Conservation (phyloP, 768 basidiomycete species). For the Trametes punicea region DNA sequence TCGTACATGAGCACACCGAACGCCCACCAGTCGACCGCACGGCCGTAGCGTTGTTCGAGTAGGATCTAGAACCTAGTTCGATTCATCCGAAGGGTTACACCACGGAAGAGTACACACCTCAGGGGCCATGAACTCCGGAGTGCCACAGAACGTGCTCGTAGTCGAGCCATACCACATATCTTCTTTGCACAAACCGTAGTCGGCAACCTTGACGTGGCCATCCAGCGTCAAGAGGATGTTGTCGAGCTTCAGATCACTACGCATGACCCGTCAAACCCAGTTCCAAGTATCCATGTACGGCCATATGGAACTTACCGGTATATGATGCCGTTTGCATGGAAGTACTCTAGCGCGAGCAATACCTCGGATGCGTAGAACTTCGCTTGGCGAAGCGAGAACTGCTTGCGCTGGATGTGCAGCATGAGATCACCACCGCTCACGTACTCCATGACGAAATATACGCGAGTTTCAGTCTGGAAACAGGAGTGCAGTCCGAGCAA, state of each 20-base stretch:
- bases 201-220: slow-evolving; percentile 97
- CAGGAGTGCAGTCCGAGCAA: slow-evolving; percentile 94
- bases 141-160: slow-evolving; percentile 98
- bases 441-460: slow-evolving; percentile 99
- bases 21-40: slow-evolving; percentile 99
- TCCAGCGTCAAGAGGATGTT: slow-evolving; percentile 96
- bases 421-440: slow-evolving; percentile 98
- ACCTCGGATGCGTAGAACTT: slow-evolving; percentile 99
- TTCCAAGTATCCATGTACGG: neutral
- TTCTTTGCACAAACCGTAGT: slow-evolving; percentile 99
- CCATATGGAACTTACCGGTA: slow-evolving; percentile 64
- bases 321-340: slow-evolving; percentile 98
- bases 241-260: slow-evolving; percentile 93
- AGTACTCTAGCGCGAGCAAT: slow-evolving; percentile 92
- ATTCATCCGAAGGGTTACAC: too few relatives aligned
- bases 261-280: neutral
- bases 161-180: slow-evolving; percentile 97
- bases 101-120: slow-evolving; percentile 53
- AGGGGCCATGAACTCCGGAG: slow-evolving; percentile 99
- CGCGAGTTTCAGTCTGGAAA: slow-evolving; percentile 98
- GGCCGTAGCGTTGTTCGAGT: slow-evolving; percentile 97
- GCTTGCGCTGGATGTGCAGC: slow-evolving; percentile 98
- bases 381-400: slow-evolving; percentile 97
- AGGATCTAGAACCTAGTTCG: slow-evolving; percentile 64
- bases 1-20: slow-evolving; percentile 98